Base-by-base conservation (phyloP, 2,329 filamentous ascomycete species). In the Nigrospora oryzae region DNA sequence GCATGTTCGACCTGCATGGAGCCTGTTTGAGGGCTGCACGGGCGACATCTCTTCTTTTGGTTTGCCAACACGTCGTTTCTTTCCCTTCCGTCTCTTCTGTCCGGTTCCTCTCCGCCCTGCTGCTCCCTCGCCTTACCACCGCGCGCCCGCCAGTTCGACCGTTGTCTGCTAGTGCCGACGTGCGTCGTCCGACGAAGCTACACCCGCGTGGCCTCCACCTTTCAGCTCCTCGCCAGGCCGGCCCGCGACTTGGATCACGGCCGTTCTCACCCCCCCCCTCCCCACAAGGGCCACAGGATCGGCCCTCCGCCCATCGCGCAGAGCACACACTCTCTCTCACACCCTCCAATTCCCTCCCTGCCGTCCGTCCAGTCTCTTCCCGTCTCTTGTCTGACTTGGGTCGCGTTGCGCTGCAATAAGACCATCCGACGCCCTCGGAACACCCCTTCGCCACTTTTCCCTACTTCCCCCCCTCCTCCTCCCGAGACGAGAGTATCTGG, bases 361-460 rank as follows among this genome's bases (percentile, higher is more conserved):
- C 13, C n/a, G 23, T 38, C 36, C 36, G 15, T 14, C 16, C 17
- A 13, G 23, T 15, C 23, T 39, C 42, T 36, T 8, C 23, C 36
- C 23, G 10, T 39, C 42, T 37, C 23, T 28, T 16, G 13, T 33
- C 30, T 31, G 23, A 28, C 23, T 10, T 28, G 23, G 23, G 23
- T 28, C 8, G 23, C 23, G 8, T 28, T 32, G 30, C 28, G 39
- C 33, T 50, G 58, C 58, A 60, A 62, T 62, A 62, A 62, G 60
- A 62, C 56, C 55, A 52, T 46, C 30, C 45, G 43, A 53, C 51
- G 55, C 56, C 59, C 60, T 50, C 53, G 46, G 47, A 42, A 50
- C 47, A 49, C 49, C 51, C 32, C 43, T 53, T 58, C 55, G 53
- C 57, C 58, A 56, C 57, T 58, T 60, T 60, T 56, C 53, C 46